Evolutionary conservation across 441 rosid species (phyloP), one percentile per base, ranked within the genome.

Genomic region (Gossypium schwendimanii): DNA sequence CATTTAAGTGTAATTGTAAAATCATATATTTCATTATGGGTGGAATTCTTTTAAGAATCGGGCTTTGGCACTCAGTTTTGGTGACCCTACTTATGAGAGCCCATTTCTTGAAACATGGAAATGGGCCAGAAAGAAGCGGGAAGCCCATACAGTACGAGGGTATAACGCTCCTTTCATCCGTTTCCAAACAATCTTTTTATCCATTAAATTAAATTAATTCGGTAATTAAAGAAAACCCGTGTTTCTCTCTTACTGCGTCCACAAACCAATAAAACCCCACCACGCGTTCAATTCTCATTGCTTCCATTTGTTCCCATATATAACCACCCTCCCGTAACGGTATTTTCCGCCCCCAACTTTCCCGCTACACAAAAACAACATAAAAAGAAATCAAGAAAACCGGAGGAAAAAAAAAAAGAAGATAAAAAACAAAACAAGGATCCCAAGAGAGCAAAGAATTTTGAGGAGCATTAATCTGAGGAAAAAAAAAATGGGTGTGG

Each of bases 401-500:
- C 2, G 5, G 63, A 33, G 6, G 41, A 1, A 55, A 52, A 7
- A 6, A 57, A 23, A 21, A 3, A n/a, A n/a, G 31, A 26, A 63
- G 10, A 63, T 0, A 3, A 62, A 1, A 9, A 4, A 9, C 4
- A 36, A 61, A 52, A 2, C 6, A 4, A 15, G 18, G 52, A 47
- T 47, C 52, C 15, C 6, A 45, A 6, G 17, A 69, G 17, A 4
- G 20, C n/a, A 41, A 57, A 58, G 17, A 18, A 59, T 33, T 24
- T 23, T 15, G 2, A 24, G 54, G 28, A 58, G 53, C 31, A 33
- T 18, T 47, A 4, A 5, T 28, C 10, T 6, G 36, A 58, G 15
- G 11, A 12, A 11, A 23, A 49, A 57, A 21, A 59, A 58, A 28
- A 71, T 72, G 75, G 75, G 49, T 6, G 60, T 61, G 58, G 75